phyloP scores from a whole-genome alignment of 176 grass and related monocot genomes.

The Oropetium thomaeum region DNA sequence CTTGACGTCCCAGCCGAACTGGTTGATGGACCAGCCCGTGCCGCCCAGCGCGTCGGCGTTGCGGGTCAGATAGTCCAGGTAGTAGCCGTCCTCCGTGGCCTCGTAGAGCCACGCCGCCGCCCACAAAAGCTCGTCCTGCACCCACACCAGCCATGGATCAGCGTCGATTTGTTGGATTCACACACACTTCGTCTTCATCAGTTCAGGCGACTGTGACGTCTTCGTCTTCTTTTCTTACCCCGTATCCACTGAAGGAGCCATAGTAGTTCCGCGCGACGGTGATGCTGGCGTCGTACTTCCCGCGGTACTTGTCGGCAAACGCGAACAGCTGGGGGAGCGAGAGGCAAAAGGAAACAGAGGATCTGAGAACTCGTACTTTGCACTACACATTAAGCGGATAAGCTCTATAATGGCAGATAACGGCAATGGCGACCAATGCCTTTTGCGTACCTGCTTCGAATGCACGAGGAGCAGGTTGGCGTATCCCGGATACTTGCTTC shows the following conservation, averaged over 20 bases:
- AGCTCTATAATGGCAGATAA: no score
- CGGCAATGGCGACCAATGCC: neutral
- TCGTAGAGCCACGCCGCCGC: conserved; percentile 87
- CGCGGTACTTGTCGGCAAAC: conserved; percentile 85
- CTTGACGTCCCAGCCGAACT: conserved; percentile 98
- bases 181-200: neutral
- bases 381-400: neutral
- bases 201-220: neutral
- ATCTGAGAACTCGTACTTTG: neutral
- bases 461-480: conserved; percentile 70
- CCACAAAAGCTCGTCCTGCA: conserved; percentile 88
- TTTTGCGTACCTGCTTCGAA: conserved; percentile 58
- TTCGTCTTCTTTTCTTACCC: conserved; percentile 53
- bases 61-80: conserved; percentile 68
- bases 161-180: neutral
- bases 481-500: conserved; percentile 45
- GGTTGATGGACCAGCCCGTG: conserved; percentile 66
- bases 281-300: conserved; percentile 88
- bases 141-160: neutral
- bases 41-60: conserved; percentile 73
- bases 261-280: conserved; percentile 67
- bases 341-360: neutral
- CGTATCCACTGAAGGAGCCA: conserved; percentile 82
- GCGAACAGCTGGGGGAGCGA: conserved; percentile 79
- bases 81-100: conserved; percentile 60